Evolutionary conservation across 2,329 filamentous ascomycete species (phyloP), one percentile per base, ranked within the genome.

Genomic region (Alternaria gaisen): DNA sequence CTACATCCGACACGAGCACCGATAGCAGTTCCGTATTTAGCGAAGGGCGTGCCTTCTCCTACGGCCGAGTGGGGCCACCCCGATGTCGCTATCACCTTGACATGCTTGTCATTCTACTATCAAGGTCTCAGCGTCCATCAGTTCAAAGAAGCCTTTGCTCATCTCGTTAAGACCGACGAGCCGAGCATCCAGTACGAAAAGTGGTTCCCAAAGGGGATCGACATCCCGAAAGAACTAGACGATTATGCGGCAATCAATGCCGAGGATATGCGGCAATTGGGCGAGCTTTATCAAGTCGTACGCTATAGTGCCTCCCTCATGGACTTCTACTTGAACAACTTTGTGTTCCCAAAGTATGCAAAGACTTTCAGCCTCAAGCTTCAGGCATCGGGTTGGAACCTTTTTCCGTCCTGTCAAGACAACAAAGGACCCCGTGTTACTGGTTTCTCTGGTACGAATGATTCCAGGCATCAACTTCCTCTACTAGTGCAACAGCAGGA

Each of bases 401-500:
- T 92, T 2, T 87, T 88, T 0, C 70, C 87, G 0, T 81, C 80
- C 26, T 30, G 18, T 60, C 38, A 2, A 58, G 34, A 9, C 9
- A 32, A 22, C 4, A 26, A 10, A 8, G 53, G 56, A 16, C 69
- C 77, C 2, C 61, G 83, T 1, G 90, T 88, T 0, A 91, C 89
- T 0, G 90, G 90, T 0, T 93, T 93, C 71, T 90, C 87, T 8
- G 90, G 90, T 0, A 92, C 90, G 0, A 92, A 91, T 44, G 90
- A 92, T 69, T 87, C 85, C 20, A 81, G 84, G 38, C 78, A 76
- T 0, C 80, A 90, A 34, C 75, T 92, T 0, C 90, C 90, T 0
- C 72, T 87, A n/a, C 87, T 82, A 0, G 86, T 92, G 20, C 73
- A 79, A 20, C 89, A 92, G 53, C 76, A 85, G 0, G 88, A 92